Evolutionary conservation across 805 yeast genomes (phyloP).

Genomic region (Wilhelminamyces savonicus): DNA sequence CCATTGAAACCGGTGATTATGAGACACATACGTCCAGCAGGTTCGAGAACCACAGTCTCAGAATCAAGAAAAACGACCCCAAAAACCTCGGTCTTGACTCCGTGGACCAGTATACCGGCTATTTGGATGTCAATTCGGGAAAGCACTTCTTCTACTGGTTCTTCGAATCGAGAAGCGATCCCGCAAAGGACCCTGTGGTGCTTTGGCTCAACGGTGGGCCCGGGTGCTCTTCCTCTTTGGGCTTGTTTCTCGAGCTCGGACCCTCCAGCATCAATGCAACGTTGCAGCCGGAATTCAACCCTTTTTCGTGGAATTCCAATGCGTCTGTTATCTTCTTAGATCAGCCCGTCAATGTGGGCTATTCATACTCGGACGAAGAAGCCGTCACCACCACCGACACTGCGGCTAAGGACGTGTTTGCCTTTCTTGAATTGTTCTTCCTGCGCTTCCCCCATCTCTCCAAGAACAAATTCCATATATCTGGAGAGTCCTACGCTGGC

Average conservation of each 20-base stretch:
- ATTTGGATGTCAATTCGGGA: conserved; percentile 5
- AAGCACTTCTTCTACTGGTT: conserved; percentile 9
- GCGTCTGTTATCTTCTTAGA: conserved; percentile 7
- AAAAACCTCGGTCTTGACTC: conserved; percentile 2
- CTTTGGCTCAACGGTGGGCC: conserved; percentile 9
- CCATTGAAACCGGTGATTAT: no score
- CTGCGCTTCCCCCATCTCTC: background rate
- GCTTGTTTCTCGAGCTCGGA: conserved; percentile 6
- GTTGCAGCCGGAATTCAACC: conserved; percentile 6
- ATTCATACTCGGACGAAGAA: conserved; percentile 6
- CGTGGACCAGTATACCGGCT: conserved; percentile 5
- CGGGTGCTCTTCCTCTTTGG: conserved; percentile 5
- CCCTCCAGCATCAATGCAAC: conserved; percentile 5
- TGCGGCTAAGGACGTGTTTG: conserved; percentile 3
- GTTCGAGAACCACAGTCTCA: conserved; percentile 2
- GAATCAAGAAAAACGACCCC: conserved; percentile 2
- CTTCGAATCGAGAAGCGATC: conserved; percentile 7
- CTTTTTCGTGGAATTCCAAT: conserved; percentile 6
- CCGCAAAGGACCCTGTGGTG: conserved; percentile 5
- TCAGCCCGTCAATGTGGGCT: conserved; percentile 8
- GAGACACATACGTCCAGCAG: conserved; percentile 6
- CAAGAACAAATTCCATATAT: conserved; percentile 66
- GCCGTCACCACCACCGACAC: conserved; percentile 4
- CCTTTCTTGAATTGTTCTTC: conserved; percentile 1
- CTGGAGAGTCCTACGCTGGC: conserved; percentile 94